Evolutionary conservation across 805 yeast species (phyloP), one percentile per base, ranked within the genome.

Genomic region (Isabelozyma gotoi): DNA sequence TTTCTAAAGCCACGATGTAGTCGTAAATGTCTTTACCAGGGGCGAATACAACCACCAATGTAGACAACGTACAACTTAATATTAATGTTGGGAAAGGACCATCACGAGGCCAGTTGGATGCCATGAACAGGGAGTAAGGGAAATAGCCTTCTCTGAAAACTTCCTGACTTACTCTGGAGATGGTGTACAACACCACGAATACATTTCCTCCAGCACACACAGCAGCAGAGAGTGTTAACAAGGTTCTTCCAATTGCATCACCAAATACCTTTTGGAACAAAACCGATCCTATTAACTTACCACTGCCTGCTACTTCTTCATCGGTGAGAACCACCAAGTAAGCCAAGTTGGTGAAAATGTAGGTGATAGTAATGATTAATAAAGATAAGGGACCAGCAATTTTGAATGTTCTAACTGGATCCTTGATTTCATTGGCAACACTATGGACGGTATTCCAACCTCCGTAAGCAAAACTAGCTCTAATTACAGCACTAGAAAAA

Each of bases 391-490:
- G 84, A 2, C 87, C 87, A 1, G 86, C 84, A 21, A 81, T 74
- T 51, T 67, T 78, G 42, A 82, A 67, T 1, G 86, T 81, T 24
- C 77, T 62, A 0, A 68, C 67, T 1, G 87, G 88, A 46, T 82
- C 76, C 45, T 76, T 74, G 31, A 82, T 76, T 53, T 82, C 88
- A 38, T 81, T 78, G 3, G 83, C 68, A 10, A 80, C 82, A 0
- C 81, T 73, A 53, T 81, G 85, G 7, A 81, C 81, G 6, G 77
- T 62, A 49, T 74, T 78, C 86, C 87, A 82, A 3, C 88, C 88
- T 4, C 78, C 71, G 48, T 74, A 80, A 4, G 84, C 77, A 63
- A 79, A 82, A 44, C 77, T 69, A 2, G 84, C 81, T 51, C 77
- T 78, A 17, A 81, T 71, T 19, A 81, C 70, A 0, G 84, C 84